Conservation (phyloP, 176 grass and related monocot genomes). For the Oryza glaberrima region DNA sequence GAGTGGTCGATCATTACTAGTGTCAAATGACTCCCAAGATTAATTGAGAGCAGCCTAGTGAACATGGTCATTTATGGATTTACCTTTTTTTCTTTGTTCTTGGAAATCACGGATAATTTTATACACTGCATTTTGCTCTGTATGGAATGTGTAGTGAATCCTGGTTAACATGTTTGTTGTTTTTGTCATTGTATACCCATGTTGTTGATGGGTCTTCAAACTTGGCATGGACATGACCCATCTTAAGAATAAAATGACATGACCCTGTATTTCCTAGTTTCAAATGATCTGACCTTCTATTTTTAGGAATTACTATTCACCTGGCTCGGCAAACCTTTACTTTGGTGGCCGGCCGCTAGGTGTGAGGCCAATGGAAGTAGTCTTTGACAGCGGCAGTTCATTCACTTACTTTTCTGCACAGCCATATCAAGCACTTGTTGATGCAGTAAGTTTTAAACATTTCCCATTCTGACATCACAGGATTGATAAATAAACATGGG, state of each 20-base stretch:
- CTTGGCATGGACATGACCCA: neutral
- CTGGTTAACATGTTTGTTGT: neutral
- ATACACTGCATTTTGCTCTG: neutral
- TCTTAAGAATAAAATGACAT: too few relatives aligned
- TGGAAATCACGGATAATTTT: neutral
- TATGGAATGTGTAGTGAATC: conserved; percentile 1
- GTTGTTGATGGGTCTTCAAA: neutral
- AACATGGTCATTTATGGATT: neutral
- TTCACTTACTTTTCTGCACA: conserved; percentile 87
- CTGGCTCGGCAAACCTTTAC: conserved; percentile 76
- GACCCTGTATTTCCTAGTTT: neutral
- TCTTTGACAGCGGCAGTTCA: conserved; percentile 91
- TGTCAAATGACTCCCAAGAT: neutral
- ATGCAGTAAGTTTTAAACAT: conserved; percentile 52
- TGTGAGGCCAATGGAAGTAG: conserved; percentile 73
- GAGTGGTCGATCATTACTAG: neutral
- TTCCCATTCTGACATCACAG: neutral
- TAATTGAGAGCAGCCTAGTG: neutral
- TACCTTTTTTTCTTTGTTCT: conserved; percentile 1
- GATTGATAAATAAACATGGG: conserved; percentile 12
- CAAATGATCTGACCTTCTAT: conserved; percentile 14
- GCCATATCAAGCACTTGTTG: conserved; percentile 78
- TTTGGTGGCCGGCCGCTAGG: conserved; percentile 59
- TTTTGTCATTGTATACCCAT: neutral
- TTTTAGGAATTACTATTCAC: conserved; percentile 92